A percentile compares a stretch with the other conserved stretches of the same genome.
Conservation (phyloP, 2,329 filamentous ascomycete species). For the Diaporthe sp. region DNA sequence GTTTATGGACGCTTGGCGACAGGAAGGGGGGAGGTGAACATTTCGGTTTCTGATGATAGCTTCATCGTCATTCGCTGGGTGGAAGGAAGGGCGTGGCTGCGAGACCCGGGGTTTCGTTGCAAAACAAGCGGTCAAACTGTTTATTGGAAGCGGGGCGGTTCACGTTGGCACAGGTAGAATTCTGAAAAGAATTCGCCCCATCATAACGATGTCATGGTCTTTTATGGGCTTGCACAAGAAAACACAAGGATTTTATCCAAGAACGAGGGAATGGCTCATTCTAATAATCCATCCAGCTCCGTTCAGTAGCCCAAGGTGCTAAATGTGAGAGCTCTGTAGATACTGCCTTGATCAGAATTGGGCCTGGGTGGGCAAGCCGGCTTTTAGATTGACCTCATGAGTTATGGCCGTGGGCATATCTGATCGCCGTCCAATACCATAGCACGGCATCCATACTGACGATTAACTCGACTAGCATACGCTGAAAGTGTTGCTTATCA, state of each 20-base stretch:
- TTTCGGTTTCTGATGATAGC: not conserved
- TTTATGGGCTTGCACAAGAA: not conserved
- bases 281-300: not conserved
- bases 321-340: too few relatives aligned
- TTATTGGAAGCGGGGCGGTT: not conserved
- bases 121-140: not conserved
- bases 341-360: not conserved
- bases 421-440: not conserved
- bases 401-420: not conserved
- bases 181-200: not conserved
- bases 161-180: not conserved
- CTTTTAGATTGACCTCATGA: not conserved
- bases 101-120: not conserved
- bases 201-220: constrained; percentile 4
- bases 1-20: not conserved
- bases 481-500: too few relatives aligned
- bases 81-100: not conserved
- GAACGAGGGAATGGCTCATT: not conserved
- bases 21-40: not conserved
- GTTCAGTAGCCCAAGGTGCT: not conserved
- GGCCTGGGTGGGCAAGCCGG: not conserved
- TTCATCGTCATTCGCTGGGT: not conserved
- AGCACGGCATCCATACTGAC: not conserved
- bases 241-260: not conserved
- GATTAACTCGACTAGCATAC: too few relatives aligned